phyloP scores from a whole-genome alignment of 2,329 filamentous ascomycete species.

The Nigrospora oryzae region DNA sequence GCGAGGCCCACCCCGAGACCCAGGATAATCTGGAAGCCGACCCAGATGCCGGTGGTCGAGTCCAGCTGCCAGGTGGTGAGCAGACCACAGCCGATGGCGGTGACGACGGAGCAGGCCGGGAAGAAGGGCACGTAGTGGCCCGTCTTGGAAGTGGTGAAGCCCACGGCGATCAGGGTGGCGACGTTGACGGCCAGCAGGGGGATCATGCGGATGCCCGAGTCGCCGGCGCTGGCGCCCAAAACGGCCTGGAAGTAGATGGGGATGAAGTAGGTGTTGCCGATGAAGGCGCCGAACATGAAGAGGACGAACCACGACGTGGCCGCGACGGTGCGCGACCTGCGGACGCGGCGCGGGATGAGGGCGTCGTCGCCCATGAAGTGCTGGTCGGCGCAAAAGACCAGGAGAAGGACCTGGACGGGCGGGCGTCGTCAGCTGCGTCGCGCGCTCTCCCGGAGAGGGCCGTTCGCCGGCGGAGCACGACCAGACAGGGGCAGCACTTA shows the following conservation, averaged over 20 bases:
- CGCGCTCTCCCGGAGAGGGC: too few relatives aligned
- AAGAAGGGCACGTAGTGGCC: constrained; percentile 7
- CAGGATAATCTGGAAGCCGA: constrained; percentile 22
- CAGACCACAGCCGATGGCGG: constrained; percentile 22
- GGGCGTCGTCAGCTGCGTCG: too few relatives aligned
- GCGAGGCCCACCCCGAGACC: background rate
- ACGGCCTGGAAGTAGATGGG: constrained; percentile 17
- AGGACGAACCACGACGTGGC: background rate
- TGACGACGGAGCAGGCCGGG: constrained; percentile 13
- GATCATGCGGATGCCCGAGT: constrained; percentile 12
- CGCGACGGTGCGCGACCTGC: background rate
- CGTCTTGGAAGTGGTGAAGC: constrained; percentile 13
- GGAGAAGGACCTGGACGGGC: background rate
- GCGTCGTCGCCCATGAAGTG: background rate
- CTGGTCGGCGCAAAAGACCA: background rate
- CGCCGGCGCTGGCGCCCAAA: constrained; percentile 23
- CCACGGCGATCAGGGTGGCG: background rate
- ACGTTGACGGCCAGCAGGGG: background rate
- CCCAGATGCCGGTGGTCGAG: constrained; percentile 21
- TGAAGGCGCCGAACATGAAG: background rate
- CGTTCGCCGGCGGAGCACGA: too few relatives aligned
- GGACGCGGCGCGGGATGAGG: background rate
- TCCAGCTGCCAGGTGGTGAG: constrained; percentile 21
- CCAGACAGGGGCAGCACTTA: background rate
- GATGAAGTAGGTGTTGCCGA: constrained; percentile 21